These are phyloP conservation scores for Croton laevigatus DNA, from an alignment of 441 rosid species.

Conservation along the genomic window DNA sequence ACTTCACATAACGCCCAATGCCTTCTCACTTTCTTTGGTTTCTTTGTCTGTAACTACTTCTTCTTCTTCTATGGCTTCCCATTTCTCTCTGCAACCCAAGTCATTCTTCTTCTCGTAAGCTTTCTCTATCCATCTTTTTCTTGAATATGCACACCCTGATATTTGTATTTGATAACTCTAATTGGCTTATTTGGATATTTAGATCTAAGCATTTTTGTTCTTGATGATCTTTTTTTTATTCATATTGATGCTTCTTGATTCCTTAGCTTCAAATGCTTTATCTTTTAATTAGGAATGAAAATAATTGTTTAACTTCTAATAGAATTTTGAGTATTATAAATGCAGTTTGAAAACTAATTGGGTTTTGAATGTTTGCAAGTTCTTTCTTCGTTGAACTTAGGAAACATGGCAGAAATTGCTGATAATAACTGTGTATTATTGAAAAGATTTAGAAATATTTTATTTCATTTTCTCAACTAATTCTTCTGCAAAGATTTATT, in stretches of 20 bases:
- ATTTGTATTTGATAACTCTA: not conserved
- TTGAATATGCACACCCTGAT: not conserved
- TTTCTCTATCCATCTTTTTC: constrained; percentile 4
- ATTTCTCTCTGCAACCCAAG: constrained; percentile 30
- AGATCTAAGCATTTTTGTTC: too few species aligned
- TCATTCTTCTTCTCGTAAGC: constrained; percentile 37
- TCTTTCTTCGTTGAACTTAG: not conserved
- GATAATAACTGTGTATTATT: not conserved
- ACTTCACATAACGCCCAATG: constrained; percentile 10
- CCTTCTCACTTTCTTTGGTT: not conserved
- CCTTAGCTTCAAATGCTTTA: not conserved
- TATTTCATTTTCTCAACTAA: not conserved
- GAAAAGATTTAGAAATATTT: not conserved
- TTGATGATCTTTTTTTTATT: not conserved
- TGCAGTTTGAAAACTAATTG: not conserved
- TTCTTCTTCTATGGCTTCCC: constrained; percentile 47
- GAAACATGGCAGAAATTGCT: not conserved
- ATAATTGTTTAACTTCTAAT: not conserved
- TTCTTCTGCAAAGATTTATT: not conserved
- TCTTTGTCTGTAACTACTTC: not conserved
- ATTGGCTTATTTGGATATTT: not conserved
- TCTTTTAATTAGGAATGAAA: too few species aligned
- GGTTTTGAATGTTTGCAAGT: not conserved
- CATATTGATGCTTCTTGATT: not conserved
- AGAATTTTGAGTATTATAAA: not conserved